Percentiles rank a stretch among this genome's conserved stretches.
Conservation (phyloP, 2,329 filamentous ascomycete genomes). For the Pseudogymnoascus sp. region DNA sequence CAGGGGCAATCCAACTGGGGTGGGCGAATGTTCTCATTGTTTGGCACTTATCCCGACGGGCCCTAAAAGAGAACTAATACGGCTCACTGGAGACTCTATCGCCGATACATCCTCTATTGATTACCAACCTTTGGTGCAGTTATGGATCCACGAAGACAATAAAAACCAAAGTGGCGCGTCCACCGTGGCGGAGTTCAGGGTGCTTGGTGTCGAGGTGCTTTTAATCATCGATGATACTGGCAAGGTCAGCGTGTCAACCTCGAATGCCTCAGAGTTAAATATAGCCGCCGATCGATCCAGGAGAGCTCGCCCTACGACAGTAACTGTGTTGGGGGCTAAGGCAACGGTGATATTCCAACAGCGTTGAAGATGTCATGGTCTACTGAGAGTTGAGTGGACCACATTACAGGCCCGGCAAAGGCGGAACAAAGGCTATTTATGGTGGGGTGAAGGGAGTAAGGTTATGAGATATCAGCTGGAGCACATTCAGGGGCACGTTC, state of each 20-base stretch:
- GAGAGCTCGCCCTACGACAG: not conserved
- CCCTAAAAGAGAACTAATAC: not conserved
- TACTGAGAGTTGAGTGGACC: not conserved
- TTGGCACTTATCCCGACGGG: not conserved
- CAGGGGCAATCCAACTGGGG: not conserved
- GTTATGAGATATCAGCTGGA: not conserved
- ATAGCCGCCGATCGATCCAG: not conserved
- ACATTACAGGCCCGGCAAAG: not conserved
- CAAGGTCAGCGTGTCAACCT: not conserved
- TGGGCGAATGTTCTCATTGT: not conserved
- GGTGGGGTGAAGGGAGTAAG: not conserved
- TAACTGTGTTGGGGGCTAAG: not conserved
- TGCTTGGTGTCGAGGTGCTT: not conserved
- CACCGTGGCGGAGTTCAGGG: not conserved
- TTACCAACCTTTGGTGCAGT: not conserved
- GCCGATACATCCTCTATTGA: not conserved
- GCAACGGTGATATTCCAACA: not conserved
- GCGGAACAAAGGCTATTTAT: not conserved
- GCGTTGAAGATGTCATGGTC: not conserved
- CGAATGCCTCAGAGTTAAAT: not conserved
- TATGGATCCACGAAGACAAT: not conserved
- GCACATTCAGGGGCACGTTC: no score
- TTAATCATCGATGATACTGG: not conserved
- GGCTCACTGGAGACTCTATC: not conserved
- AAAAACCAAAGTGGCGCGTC: not conserved